These are phyloP conservation scores for Metschnikowia lachancei DNA, from an alignment of 805 yeast genomes.

Conservation along the genomic window DNA sequence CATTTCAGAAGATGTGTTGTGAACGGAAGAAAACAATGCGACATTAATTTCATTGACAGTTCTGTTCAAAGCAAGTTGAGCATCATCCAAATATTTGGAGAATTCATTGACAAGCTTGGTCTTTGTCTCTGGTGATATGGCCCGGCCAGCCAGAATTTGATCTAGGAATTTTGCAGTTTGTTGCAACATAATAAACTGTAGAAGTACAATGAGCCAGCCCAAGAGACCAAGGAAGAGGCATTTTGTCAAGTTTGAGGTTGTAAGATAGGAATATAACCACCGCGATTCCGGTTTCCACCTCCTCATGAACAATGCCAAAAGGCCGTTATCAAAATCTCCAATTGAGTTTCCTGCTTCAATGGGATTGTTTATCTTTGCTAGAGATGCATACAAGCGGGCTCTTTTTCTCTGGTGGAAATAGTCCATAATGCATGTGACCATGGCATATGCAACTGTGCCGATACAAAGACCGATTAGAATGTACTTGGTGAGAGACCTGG, in stretches of 20 bases:
- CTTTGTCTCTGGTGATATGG: background rate
- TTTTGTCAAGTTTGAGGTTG: conserved; percentile 7
- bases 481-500: conserved; percentile 1
- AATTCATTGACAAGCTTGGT: conserved; percentile 2
- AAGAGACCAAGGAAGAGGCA: conserved; percentile 11
- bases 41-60: conserved; percentile 57
- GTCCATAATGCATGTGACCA: conserved; percentile 5
- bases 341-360: conserved; percentile 13
- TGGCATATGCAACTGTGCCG: conserved; percentile 5
- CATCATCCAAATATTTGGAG: conserved; percentile 2
- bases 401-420: conserved; percentile 3
- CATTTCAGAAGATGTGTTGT: conserved; percentile 29
- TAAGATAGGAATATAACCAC: conserved; percentile 12
- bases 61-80: conserved; percentile 27
- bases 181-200: conserved; percentile 12
- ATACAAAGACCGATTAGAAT: conserved; percentile 9
- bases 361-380: conserved; percentile 6
- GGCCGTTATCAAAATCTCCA: conserved; percentile 9
- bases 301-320: conserved; percentile 7
- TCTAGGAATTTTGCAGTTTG: conserved; percentile 2
- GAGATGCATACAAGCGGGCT: conserved; percentile 1
- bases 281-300: conserved; percentile 4
- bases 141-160: conserved; percentile 1
- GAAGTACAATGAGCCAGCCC: conserved; percentile 11
- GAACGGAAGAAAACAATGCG: conserved; percentile 64